A percentile compares a stretch with the other conserved stretches of the same genome.
Conservation (phyloP, 176 grass and related monocot genomes). For the Oryza coarctata region DNA sequence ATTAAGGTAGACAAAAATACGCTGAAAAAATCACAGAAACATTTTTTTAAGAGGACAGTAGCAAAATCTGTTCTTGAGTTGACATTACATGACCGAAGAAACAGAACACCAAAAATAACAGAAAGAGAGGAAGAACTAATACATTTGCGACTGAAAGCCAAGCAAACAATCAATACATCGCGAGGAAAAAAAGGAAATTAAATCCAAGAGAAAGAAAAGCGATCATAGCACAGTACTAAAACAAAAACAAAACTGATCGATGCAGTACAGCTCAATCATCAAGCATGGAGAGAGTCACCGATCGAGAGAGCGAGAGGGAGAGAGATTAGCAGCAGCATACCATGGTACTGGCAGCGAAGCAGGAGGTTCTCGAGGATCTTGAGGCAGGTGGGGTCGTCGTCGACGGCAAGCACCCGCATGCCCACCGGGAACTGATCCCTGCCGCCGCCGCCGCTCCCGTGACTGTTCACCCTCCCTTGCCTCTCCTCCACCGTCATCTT, state of each 20-base stretch:
- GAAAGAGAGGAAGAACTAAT: not conserved
- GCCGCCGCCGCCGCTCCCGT: not conserved
- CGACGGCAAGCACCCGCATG: constrained; percentile 68
- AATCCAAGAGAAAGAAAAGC: not conserved
- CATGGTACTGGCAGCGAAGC: constrained; percentile 52
- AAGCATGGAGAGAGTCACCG: too few relatives aligned
- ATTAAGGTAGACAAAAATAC: not conserved
- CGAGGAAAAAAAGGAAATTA: not conserved
- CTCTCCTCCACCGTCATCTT: constrained; percentile 52
- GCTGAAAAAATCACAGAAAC: not conserved
- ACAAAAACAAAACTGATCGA: not conserved
- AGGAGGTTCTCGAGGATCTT: constrained; percentile 52
- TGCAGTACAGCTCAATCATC: constrained; percentile 6
- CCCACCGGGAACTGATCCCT: constrained; percentile 64
- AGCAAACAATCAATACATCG: not conserved
- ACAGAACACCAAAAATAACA: not conserved
- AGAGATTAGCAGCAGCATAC: constrained; percentile 18
- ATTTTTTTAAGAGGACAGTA: not conserved
- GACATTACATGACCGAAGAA: constrained; percentile 32
- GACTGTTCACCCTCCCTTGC: constrained; percentile 15
- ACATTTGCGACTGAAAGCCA: not conserved
- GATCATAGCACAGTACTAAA: not conserved
- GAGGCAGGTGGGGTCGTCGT: constrained; percentile 67
- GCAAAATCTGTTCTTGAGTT: constrained; percentile 15
- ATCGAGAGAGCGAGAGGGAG: not conserved